phyloP scores from a whole-genome alignment of 2,329 filamentous ascomycete species.

The Blastomyces silverae region DNA sequence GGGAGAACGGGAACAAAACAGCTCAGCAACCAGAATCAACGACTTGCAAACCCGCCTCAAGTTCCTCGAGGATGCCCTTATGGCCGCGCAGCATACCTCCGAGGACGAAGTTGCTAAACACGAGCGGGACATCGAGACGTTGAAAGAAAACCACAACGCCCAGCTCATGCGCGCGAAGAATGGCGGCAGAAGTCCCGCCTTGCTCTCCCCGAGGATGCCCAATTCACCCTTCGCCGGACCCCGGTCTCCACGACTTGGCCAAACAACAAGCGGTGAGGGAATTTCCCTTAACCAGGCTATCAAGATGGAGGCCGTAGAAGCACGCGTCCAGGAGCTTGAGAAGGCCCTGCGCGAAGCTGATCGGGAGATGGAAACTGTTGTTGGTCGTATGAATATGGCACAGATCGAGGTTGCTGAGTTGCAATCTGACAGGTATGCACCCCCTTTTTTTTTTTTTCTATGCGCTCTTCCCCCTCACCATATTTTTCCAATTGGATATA shows the following conservation, averaged over 20 bases:
- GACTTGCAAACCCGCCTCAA: slow-evolving; percentile 75
- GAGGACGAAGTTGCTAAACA: slow-evolving; percentile 72
- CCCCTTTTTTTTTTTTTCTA: background rate
- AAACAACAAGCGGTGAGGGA: slow-evolving; percentile 55
- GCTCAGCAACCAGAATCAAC: slow-evolving; percentile 74
- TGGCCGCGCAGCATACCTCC: slow-evolving; percentile 74
- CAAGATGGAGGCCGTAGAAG: slow-evolving; percentile 67
- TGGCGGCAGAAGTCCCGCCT: slow-evolving; percentile 41
- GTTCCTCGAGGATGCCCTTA: slow-evolving; percentile 72
- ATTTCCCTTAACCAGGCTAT: slow-evolving; percentile 59
- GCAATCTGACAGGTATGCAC: slow-evolving; percentile 46
- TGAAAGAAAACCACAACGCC: slow-evolving; percentile 69
- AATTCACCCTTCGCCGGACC: slow-evolving; percentile 56
- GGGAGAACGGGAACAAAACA: slow-evolving; percentile 74
- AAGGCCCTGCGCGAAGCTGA: slow-evolving; percentile 69
- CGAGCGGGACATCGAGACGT: slow-evolving; percentile 70
- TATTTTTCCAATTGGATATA: slow-evolving; percentile 22
- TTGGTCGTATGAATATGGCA: slow-evolving; percentile 71
- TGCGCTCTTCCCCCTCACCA: background rate
- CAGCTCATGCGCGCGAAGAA: slow-evolving; percentile 68
- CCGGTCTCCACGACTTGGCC: slow-evolving; percentile 54
- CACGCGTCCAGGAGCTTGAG: slow-evolving; percentile 77
- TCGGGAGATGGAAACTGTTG: slow-evolving; percentile 74
- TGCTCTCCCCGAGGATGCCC: slow-evolving; percentile 52
- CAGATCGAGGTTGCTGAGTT: slow-evolving; percentile 78